phyloP scores from a whole-genome alignment of 306 rosid species.

The Leucaena leucocephala region DNA sequence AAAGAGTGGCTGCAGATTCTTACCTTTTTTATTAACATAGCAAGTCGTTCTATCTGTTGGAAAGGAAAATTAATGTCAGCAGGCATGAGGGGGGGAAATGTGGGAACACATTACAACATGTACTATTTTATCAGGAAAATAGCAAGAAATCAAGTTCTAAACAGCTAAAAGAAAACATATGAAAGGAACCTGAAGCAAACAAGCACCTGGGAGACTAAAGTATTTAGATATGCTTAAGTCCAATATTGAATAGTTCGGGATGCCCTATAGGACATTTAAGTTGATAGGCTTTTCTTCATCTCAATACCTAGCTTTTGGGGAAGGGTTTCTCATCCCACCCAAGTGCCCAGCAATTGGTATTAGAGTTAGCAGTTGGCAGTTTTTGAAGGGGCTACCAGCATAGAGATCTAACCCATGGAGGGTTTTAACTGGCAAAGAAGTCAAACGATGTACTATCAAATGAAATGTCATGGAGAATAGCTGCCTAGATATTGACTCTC shows the following conservation, averaged over 20 bases:
- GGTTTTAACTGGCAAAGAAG: not conserved
- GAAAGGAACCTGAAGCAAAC: not conserved
- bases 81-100: not conserved
- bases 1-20: conserved; percentile 21
- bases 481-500: not conserved
- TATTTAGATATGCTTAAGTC: not conserved
- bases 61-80: conserved; percentile 26
- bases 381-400: not conserved
- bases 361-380: not conserved
- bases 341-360: not conserved
- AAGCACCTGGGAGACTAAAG: not conserved
- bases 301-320: not conserved
- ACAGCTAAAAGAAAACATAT: not conserved
- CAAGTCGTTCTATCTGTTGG: conserved; percentile 78
- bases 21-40: conserved; percentile 75
- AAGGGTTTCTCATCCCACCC: not conserved
- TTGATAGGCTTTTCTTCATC: not conserved
- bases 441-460: not conserved
- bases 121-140: not conserved
- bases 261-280: not conserved
- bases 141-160: not conserved
- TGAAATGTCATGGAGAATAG: not conserved
- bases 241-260: not conserved
- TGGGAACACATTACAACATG: not conserved
- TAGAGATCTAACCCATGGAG: not conserved